Evolutionary conservation across 108 stramenopile genomes (phyloP), one percentile per base, ranked within the genome.

Genomic region (Cyclotella atomus): DNA sequence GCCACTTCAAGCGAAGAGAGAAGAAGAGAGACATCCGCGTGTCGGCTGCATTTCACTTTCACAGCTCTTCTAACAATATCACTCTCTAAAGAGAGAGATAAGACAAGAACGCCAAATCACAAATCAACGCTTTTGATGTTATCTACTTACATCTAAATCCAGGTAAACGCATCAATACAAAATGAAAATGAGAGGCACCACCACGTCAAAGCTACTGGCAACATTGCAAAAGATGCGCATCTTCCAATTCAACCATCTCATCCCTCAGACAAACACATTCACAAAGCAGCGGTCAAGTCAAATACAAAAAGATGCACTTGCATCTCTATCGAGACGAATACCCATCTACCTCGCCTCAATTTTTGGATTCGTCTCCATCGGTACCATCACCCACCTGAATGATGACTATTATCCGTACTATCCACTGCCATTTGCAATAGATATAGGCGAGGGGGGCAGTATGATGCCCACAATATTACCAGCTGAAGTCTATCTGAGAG

Each of bases 401-500:
- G 80, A 81, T 28, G 61, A 81, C 9, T 35, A 64, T 7, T 74
- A 57, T 49, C 35, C 38, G 1, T 74, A 56, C 25, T 82, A 83
- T 57, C 77, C 77, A 23, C 38, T 83, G 2, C 91, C 91, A 9
- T 88, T 83, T 32, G 76, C 85, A 2, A 56, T 89, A 20, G 87
- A 88, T 56, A 61, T 73, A 27, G 83, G 82, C 17, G 20, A 71
- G 6, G 93, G 93, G 10, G 83, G 85, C 0, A 88, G 87, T 55
- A 94, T 94, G 93, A 27, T 94, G 25, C 93, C 93, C 0, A 94
- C 90, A 19, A 88, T 94, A 36, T 78, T 77, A 29, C 75, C 80
- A 19, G 73, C 71, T 46, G 86, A 91, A 59, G 15, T 90, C n/a
- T 94, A 86, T 75, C 33, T 86, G 19, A 79, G 87, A 33, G 83